Evolutionary conservation across 1,284 basidiomycete genomes (phyloP), one percentile per base, ranked within the genome.

Genomic region (Pisolithus thermaeus): DNA sequence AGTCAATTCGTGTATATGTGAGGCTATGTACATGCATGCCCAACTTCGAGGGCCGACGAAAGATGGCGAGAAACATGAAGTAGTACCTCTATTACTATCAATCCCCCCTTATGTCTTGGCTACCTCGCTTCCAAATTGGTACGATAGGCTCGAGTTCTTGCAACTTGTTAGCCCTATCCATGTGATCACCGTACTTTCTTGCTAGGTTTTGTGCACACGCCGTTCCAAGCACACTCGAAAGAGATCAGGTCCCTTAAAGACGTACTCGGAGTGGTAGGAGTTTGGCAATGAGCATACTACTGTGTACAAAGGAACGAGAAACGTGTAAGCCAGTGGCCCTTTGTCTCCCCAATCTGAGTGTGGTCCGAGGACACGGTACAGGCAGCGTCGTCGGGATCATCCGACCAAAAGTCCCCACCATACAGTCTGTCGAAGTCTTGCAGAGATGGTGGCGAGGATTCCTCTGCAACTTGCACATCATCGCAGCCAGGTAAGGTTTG

Each of bases 131-230:
- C 28, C 9, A 30, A 8, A 30, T 30, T 20, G 18, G 18, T 20
- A 20, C 18, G 18, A 20, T 20, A 20, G 18, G 18, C 18, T 30
- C 9, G 11, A 12, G 11, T 12, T 30, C 11, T 9, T 30, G 8
- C 30, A 39, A 22, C n/a, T 39, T 39, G n/a, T 16, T 39, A 18
- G 38, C 38, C 20, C 16, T 20, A 32, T 78, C 35, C 75, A 73
- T 41, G 71, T 64, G 7, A 54, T 59, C 2, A 64, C 84, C 38
- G 76, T 89, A 9, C 62, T 74, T 7, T 67, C 67, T 40, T 79
- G 83, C 3, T 90, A 87, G 87, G 59, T 77, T 46, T 66, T 88
- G 55, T 89, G 65, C 14, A 83, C 80, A 85, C 82, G 1, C 83
- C 74, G 73, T 61, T 76, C 51, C 77, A 75, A 57, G 62, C 87